These are phyloP conservation scores for Thalassiosira mediterranea DNA, from an alignment of 352 stramenopile species.

Conservation along the genomic window DNA sequence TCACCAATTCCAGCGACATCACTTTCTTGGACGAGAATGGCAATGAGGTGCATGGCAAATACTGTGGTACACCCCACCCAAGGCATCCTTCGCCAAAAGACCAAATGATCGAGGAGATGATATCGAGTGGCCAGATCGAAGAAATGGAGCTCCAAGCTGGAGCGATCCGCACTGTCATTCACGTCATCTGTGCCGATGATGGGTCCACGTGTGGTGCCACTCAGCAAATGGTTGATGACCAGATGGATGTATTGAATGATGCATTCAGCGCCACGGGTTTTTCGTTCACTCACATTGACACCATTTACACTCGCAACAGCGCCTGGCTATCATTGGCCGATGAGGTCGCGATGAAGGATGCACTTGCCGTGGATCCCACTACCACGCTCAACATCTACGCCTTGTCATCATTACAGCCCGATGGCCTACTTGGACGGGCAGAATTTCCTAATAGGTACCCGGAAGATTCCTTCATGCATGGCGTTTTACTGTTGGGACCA, in stretches of 20 bases:
- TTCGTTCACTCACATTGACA: not conserved
- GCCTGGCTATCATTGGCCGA: conserved; percentile 2
- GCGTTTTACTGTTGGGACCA: not conserved
- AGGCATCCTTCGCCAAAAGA: too few relatives aligned
- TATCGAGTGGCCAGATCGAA: too few relatives aligned
- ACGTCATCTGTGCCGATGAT: too few relatives aligned
- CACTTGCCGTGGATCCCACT: not conserved
- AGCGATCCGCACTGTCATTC: too few relatives aligned
- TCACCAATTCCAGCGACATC: too few relatives aligned
- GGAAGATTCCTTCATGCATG: not conserved
- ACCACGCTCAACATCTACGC: conserved; percentile 24
- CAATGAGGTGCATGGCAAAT: too few relatives aligned
- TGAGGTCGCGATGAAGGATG: conserved; percentile 13
- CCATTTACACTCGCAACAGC: conserved; percentile 3
- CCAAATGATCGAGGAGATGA: too few relatives aligned
- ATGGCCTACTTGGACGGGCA: conserved; percentile 8
- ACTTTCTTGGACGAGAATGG: too few relatives aligned
- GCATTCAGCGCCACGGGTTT: conserved; percentile 19
- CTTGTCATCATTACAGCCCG: not conserved
- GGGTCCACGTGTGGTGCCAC: too few relatives aligned
- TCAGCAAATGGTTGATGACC: not conserved
- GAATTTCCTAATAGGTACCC: conserved; percentile 11
- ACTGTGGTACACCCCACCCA: too few relatives aligned
- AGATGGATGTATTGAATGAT: conserved; percentile 42
- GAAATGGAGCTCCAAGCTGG: too few relatives aligned